Percentiles rank a stretch among this genome's conserved stretches.
Conservation (phyloP, 495 filamentous ascomycete genomes). For the Daldinia grandis region DNA sequence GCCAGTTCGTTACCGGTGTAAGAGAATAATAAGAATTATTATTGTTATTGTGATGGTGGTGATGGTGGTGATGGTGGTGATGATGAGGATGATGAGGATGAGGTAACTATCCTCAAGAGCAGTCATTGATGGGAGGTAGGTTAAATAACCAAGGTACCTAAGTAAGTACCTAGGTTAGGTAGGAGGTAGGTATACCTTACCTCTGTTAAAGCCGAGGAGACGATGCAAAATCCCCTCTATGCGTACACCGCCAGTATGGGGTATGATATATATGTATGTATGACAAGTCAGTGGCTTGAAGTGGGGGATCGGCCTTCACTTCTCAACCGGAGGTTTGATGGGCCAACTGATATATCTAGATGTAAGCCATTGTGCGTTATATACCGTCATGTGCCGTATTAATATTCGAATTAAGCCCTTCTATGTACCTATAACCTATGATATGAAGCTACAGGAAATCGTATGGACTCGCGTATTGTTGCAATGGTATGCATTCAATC, state of each 20-base stretch:
- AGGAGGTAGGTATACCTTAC: no score
- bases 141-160: no score
- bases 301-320: slow-evolving; percentile 9
- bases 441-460: not conserved
- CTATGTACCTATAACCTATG: no score
- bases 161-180: no score
- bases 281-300: slow-evolving; percentile 5
- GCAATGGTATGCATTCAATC: slow-evolving; percentile 12
- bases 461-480: slow-evolving; percentile 21
- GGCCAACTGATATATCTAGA: not conserved
- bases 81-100: not conserved
- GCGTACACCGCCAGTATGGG: slow-evolving; percentile 2
- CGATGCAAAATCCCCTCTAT: not conserved
- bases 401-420: not conserved
- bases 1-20: slow-evolving; percentile 5
- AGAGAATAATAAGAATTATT: slow-evolving; percentile 4
- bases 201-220: not conserved
- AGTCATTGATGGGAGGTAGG: not conserved
- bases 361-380: slow-evolving; percentile 23
- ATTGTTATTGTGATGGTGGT: not conserved
- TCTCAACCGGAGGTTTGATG: slow-evolving; percentile 1
- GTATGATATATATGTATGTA: not conserved
- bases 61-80: not conserved
- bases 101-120: not conserved
- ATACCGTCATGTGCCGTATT: slow-evolving; percentile 10